Conservation (phyloP, 805 yeast species). For the Hanseniaspora valbyensis region DNA sequence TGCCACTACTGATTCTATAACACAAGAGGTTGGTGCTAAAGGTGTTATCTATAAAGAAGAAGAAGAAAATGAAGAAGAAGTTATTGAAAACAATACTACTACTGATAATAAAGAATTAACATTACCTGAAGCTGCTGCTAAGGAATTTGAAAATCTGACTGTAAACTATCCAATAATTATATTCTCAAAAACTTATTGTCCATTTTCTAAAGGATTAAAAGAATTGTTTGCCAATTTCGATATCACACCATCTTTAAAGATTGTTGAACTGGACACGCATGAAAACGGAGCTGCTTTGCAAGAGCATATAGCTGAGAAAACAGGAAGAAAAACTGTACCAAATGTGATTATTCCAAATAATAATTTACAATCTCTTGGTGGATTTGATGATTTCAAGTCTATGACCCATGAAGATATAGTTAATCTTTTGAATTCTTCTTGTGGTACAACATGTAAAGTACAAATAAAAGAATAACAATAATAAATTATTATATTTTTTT, state of each 20-base stretch:
- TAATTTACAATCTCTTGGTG: conserved; percentile 66
- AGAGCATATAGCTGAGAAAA: conserved; percentile 49
- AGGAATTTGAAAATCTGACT: conserved; percentile 43
- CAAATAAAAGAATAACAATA: no score
- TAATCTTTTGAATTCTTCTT: conserved; percentile 40
- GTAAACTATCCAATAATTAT: conserved; percentile 53
- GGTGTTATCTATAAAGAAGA: neutral
- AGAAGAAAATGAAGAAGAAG: neutral
- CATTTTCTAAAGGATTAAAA: conserved; percentile 65
- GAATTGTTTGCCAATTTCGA: conserved; percentile 46
- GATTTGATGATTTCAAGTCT: conserved; percentile 66
- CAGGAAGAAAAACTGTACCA: conserved; percentile 85
- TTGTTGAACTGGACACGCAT: conserved; percentile 77
- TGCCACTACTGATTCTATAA: neutral
- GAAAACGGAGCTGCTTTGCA: conserved; percentile 67
- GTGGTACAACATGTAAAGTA: conserved; percentile 17
- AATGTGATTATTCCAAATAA: conserved; percentile 55
- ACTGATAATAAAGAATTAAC: neutral
- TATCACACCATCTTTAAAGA: conserved; percentile 57
- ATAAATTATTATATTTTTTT: neutral
- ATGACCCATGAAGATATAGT: conserved; percentile 43
- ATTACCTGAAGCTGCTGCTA: conserved; percentile 31
- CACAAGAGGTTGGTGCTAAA: conserved; percentile 7
- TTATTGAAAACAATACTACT: neutral
- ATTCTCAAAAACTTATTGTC: conserved; percentile 51